Evolutionary conservation across 2,329 filamentous ascomycete genomes (phyloP).

Genomic region (Paraconiothyrium brasiliense): DNA sequence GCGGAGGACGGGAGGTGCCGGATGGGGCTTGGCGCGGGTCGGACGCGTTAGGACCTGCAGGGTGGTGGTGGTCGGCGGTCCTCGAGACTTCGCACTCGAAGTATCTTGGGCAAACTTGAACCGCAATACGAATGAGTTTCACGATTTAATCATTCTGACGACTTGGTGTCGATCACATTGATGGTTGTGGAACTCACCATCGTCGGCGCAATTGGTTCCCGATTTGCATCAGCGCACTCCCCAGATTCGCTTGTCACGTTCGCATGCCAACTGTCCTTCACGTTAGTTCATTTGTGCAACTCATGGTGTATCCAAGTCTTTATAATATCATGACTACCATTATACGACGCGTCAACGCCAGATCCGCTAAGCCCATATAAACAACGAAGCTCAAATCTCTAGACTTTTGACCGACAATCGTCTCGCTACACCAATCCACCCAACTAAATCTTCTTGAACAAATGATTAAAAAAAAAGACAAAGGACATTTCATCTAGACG

Average conservation of each 20-base stretch:
- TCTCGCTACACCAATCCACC: constrained; percentile 33
- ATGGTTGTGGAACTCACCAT: not conserved
- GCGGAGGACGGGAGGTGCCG: constrained; percentile 46
- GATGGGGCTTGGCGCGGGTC: constrained; percentile 29
- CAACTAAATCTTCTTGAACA: constrained; percentile 19
- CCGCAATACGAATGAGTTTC: not conserved
- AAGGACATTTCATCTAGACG: constrained; percentile 38
- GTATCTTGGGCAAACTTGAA: not conserved
- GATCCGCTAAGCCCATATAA: constrained; percentile 6
- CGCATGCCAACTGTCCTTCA: not conserved
- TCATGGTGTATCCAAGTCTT: constrained; percentile 9
- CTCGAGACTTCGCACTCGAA: not conserved
- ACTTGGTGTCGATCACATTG: not conserved
- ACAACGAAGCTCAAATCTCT: constrained; percentile 11
- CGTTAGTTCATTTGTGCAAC: not conserved
- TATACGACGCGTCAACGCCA: constrained; percentile 9
- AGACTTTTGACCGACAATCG: constrained; percentile 10
- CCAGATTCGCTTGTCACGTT: too few relatives aligned
- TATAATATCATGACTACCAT: constrained; percentile 15
- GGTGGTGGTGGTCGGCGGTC: not conserved
- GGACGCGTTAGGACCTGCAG: constrained; percentile 1
- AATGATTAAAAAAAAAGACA: constrained; percentile 36
- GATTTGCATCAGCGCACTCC: not conserved
- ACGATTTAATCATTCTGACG: not conserved
- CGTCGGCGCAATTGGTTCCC: not conserved